Base-by-base conservation (phyloP, 2,329 filamentous ascomycete species). In the Arthrocladium fulminans region DNA sequence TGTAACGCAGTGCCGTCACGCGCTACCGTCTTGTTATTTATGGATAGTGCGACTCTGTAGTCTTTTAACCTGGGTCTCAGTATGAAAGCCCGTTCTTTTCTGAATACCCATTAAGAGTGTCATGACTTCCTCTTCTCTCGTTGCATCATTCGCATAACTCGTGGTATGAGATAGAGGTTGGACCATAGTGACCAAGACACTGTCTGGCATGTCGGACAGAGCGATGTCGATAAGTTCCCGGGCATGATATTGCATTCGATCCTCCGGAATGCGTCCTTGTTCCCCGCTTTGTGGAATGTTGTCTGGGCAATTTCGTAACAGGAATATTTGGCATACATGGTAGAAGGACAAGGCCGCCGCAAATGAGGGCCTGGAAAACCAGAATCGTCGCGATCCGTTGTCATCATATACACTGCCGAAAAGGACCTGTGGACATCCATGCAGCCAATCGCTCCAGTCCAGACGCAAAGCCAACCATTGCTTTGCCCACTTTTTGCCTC, bases 131-230 rank as follows among this genome's bases (percentile, higher is more conserved):
- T 42, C 39, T 25, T 22, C 10, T 17, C 39, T 20, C 20, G 20
- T 43, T 9, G 17, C 13, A 23, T 48, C 38, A 20, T 44, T 12
- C 17, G 42, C 27, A 12, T 25, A 24, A 2, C 17, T 8, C 3
- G 46, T 25, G 15, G 46, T 25, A 43, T 48, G 38, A 22, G 30
- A 48, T 23, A 48, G n/a, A 22, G 46, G 46, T 20, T 48, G 38
- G 3, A 48, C 15, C 46, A 44, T 29, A 7, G 29, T 22, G 24
- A 48, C 23, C n/a, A 27, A 27, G 19, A 48, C 46, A 17, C 46
- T 22, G n/a, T 48, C 46, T 15, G 45, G 45, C 34, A 42, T 24
- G 37, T 32, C 20, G 8, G 45, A 48, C 17, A 48, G 45, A 8
- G 45, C 45, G 19, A 48, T 43, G 15, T 48, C 45, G 23, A 48